phyloP scores from a whole-genome alignment of 305 asterid species.

The Fraxinus platypoda region DNA sequence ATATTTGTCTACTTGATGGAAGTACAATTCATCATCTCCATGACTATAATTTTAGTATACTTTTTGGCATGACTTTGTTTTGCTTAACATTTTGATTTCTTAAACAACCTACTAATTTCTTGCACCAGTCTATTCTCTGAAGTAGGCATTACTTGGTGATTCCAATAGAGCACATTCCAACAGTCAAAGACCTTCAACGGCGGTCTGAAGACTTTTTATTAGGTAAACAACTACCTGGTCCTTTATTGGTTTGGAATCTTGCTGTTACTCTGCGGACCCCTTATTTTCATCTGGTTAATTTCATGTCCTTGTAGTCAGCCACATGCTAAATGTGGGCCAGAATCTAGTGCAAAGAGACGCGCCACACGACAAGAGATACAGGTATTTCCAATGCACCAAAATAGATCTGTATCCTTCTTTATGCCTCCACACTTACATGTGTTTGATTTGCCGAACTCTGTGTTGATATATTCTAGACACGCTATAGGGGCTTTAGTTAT shows the following conservation, averaged over 20 bases:
- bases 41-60: background rate
- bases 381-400: slow-evolving; percentile 35
- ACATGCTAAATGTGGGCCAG: slow-evolving; percentile 76
- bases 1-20: background rate
- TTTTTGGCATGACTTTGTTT: background rate
- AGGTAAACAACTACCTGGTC: slow-evolving; percentile 35
- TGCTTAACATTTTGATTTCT: background rate
- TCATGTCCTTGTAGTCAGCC: slow-evolving; percentile 44
- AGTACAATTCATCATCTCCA: background rate
- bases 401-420: background rate
- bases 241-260: slow-evolving; percentile 3
- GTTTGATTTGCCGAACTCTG: background rate
- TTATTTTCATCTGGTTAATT: slow-evolving; percentile 11
- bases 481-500: background rate
- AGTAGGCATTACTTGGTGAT: slow-evolving; percentile 85
- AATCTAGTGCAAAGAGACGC: slow-evolving; percentile 61
- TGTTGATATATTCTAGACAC: background rate
- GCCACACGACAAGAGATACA: slow-evolving; percentile 54
- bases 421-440: background rate
- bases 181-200: slow-evolving; percentile 57
- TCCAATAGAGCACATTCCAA: slow-evolving; percentile 70
- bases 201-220: slow-evolving; percentile 52
- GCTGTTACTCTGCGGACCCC: background rate
- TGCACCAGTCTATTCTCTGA: slow-evolving; percentile 15
- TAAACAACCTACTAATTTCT: background rate